Conservation (phyloP, 768 basidiomycete genomes). For the Kwoniella sp. region DNA sequence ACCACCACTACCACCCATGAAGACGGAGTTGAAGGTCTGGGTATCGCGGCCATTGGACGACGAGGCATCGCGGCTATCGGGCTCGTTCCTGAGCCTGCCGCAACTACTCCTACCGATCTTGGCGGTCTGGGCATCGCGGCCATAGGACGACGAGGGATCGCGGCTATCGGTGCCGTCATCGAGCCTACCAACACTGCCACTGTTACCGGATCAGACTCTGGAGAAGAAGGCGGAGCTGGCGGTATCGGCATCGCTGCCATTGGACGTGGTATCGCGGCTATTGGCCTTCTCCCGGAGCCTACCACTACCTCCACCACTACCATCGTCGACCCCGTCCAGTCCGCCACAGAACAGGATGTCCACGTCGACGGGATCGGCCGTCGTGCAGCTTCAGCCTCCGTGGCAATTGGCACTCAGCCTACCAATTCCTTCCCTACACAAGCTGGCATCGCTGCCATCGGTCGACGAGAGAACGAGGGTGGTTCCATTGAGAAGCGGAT, state of each 20-base stretch:
- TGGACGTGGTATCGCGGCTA: constrained; percentile 9
- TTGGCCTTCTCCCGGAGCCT: background rate
- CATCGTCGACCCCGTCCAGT: background rate
- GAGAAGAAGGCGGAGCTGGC: too few relatives aligned
- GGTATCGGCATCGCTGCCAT: background rate
- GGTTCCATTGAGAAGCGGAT: background rate
- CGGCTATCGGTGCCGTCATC: too few relatives aligned
- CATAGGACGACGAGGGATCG: too few relatives aligned
- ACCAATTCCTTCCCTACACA: background rate
- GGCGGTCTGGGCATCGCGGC: too few relatives aligned
- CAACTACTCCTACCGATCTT: too few relatives aligned
- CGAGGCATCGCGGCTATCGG: too few relatives aligned
- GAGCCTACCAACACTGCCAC: too few relatives aligned
- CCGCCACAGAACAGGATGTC: constrained; percentile 5
- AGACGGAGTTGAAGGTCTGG: too few relatives aligned
- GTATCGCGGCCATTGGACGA: too few relatives aligned
- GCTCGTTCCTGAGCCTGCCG: too few relatives aligned
- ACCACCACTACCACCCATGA: background rate
- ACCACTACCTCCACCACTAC: background rate
- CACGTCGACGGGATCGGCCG: too few relatives aligned
- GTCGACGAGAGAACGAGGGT: background rate
- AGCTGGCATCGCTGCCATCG: background rate
- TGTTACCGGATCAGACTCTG: too few relatives aligned
- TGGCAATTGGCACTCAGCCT: background rate
- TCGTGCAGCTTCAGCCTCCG: background rate